Evolutionary conservation across 2,329 filamentous ascomycete genomes (phyloP).

Genomic region (Talaromyces funiculosus): DNA sequence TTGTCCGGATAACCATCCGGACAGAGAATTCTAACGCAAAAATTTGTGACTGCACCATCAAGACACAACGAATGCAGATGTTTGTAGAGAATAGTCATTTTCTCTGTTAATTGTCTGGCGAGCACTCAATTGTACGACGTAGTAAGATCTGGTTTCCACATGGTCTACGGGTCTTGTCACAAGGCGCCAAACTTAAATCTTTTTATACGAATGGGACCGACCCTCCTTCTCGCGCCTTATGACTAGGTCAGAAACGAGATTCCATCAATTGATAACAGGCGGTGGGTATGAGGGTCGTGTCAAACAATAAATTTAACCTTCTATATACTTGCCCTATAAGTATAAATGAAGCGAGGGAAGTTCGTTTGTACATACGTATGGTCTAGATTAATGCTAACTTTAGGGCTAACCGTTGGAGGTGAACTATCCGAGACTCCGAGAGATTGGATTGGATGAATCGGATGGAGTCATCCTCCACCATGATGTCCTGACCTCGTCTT

Average conservation of each 20-base stretch:
- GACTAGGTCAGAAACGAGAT: too few species aligned
- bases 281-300: not conserved
- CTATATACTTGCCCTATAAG: not conserved
- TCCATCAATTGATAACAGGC: too few species aligned
- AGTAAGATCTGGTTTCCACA: not conserved
- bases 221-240: not conserved
- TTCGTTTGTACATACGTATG: too few species aligned
- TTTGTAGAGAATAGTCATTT: not conserved
- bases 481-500: too few species aligned
- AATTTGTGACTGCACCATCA: not conserved
- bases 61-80: not conserved
- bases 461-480: not conserved
- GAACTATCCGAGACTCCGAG: not conserved
- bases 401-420: not conserved
- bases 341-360: not conserved
- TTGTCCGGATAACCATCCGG: not conserved
- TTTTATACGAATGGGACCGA: not conserved
- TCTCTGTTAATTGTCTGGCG: not conserved
- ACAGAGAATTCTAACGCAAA: not conserved
- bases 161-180: not conserved
- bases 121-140: too few species aligned
- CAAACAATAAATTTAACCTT: not conserved
- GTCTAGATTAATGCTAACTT: too few species aligned
- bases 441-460: not conserved
- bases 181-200: not conserved